Conservation (phyloP, 495 filamentous ascomycete genomes). For the Oleoguttula mirabilis region DNA sequence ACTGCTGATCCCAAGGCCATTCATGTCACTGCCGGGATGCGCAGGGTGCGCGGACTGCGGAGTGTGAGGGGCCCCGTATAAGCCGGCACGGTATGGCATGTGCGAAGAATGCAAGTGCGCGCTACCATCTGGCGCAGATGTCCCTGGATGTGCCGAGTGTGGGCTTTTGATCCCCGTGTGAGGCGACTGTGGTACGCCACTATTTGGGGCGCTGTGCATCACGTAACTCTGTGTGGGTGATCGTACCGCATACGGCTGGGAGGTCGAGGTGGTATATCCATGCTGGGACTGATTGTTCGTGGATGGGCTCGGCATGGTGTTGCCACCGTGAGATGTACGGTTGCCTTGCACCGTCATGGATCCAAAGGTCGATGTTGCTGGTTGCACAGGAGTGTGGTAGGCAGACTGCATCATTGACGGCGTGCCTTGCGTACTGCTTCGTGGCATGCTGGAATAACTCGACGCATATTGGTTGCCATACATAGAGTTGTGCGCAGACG, state of each 20-base stretch:
- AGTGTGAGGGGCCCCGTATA: constrained; percentile 1
- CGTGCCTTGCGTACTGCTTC: constrained; percentile 3
- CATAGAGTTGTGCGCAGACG: background rate
- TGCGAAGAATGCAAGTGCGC: background rate
- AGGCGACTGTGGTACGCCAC: constrained; percentile 7
- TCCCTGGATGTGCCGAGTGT: background rate
- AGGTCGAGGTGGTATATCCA: background rate
- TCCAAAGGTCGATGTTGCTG: constrained; percentile 7
- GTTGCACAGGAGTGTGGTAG: constrained; percentile 12
- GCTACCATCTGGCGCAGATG: background rate
- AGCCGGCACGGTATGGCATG: constrained; percentile 2
- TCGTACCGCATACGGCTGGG: constrained; percentile 10
- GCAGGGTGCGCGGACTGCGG: constrained; percentile 1
- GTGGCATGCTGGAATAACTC: constrained; percentile 2
- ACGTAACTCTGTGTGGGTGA: constrained; percentile 10
- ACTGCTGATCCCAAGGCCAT: constrained; percentile 12
- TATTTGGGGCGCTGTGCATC: constrained; percentile 6
- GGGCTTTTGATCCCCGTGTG: constrained; percentile 7
- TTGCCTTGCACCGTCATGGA: constrained; percentile 10
- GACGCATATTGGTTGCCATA: constrained; percentile 11
- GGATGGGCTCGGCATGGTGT: constrained; percentile 4
- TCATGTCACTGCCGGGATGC: background rate
- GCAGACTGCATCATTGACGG: constrained; percentile 13
- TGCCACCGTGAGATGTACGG: constrained; percentile 12
- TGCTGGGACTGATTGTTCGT: background rate